Evolutionary conservation across 306 rosid genomes (phyloP).

Genomic region (Vigna unguiculata): DNA sequence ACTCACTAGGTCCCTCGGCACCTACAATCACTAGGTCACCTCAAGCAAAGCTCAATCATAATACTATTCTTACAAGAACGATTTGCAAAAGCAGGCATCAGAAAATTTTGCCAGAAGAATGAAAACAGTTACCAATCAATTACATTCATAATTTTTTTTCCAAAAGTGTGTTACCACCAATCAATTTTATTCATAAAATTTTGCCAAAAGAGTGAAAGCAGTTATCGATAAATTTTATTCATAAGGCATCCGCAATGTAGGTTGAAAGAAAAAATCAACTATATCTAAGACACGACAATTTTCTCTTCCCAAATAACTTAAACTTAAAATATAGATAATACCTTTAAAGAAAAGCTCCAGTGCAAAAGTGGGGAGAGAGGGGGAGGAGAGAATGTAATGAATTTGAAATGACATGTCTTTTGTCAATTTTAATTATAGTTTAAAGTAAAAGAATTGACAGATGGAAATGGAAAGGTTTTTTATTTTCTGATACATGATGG

Average conservation of each 20-base stretch:
- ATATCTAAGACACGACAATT: not conserved
- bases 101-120: not conserved
- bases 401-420: not conserved
- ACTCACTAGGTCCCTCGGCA: not conserved
- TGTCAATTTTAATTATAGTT: not conserved
- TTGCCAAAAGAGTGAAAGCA: not conserved
- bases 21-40: not conserved
- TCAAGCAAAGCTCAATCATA: constrained; percentile 25
- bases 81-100: constrained; percentile 1
- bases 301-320: constrained; percentile 9
- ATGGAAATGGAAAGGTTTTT: not conserved
- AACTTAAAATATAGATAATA: not conserved
- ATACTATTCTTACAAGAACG: not conserved
- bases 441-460: not conserved
- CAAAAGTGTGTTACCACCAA: not conserved
- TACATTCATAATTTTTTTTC: not conserved
- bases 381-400: not conserved
- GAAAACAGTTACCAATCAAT: constrained; percentile 1
- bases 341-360: not conserved
- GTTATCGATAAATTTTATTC: constrained; percentile 15
- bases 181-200: constrained; percentile 4
- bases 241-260: not conserved
- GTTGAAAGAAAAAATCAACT: not conserved
- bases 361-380: not conserved
- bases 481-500: not conserved